Evolutionary conservation across 2,329 filamentous ascomycete genomes (phyloP), one percentile per base, ranked within the genome.

Genomic region (Orbilia javanica): DNA sequence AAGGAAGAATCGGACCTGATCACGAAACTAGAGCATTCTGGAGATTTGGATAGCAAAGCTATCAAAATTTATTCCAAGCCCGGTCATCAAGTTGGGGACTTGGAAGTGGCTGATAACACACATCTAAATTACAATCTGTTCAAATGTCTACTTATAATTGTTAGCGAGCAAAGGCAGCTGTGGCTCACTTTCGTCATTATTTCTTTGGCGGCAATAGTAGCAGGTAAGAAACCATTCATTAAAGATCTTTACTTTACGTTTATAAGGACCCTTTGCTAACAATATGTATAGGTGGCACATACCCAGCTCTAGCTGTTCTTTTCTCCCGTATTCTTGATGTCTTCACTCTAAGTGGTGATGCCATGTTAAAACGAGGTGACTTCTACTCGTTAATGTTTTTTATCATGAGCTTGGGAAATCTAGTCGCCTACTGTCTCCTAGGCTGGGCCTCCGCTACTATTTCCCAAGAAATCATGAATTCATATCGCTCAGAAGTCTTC

Each of bases 321-420:
- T 88, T 90, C 72, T 87, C 86, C 2, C 85, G 87, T 72, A 84
- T 89, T 48, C 85, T 90, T 31, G 82, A 85, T 6, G 84, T 88
- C 13, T 89, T 89, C 81, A 82, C 85, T 15, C 82, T 83, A 8
- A 65, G 79, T 6, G 69, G 73, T 0, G 80, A 84, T 0, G 83
- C 83, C 67, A 83, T 86, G 67, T 80, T 83, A 42, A 83, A 84
- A 0, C 67, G 57, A 15, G 86, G 86, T 29, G 85, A 87, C 60
- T 91, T 91, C 82, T 92, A 88, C 88, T 87, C 89, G 0, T 85
- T 90, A 78, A 91, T 92, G 88, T 92, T 89, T 85, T 85, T 89
- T 18, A 83, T 89, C 0, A 84, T 91, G 31, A 89, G 89, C 1
- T 84, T 87, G 3, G 86, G 84, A 8, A 83, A 87, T 8, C 88